These are phyloP conservation scores for Macrophomina tecta DNA, from an alignment of 2,329 filamentous ascomycete genomes.

Conservation along the genomic window DNA sequence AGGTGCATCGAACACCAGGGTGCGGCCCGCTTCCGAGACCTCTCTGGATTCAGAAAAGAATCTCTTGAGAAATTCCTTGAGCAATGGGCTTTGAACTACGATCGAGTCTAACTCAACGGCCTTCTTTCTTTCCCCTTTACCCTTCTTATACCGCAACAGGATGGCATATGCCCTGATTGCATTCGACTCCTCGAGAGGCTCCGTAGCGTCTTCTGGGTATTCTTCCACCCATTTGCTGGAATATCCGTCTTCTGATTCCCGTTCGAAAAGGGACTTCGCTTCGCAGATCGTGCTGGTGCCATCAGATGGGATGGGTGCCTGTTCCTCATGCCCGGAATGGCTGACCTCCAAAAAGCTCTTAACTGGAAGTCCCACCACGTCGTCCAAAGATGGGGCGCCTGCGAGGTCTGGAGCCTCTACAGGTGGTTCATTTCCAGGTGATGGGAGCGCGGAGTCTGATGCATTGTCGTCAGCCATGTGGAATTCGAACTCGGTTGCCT, in stretches of 20 bases:
- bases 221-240: conserved; percentile 34
- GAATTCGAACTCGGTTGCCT: too few relatives aligned
- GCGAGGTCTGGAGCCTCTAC: too few relatives aligned
- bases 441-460: too few relatives aligned
- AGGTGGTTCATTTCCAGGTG: too few relatives aligned
- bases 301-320: background rate
- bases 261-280: conserved; percentile 32
- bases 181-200: conserved; percentile 32
- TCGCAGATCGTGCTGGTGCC: background rate
- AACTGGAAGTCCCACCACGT: too few relatives aligned
- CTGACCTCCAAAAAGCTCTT: too few relatives aligned
- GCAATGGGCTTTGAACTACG: conserved; percentile 42
- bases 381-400: too few relatives aligned
- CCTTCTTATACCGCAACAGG: conserved; percentile 30
- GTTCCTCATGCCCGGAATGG: too few relatives aligned
- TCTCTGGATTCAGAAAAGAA: conserved; percentile 42
- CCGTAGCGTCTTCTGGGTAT: conserved; percentile 31
- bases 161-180: conserved; percentile 31
- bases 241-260: conserved; percentile 28
- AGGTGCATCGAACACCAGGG: conserved; percentile 40
- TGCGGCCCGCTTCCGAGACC: conserved; percentile 39
- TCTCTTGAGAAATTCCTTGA: conserved; percentile 39
- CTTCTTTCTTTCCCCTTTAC: conserved; percentile 22
- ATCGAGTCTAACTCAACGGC: conserved; percentile 37
- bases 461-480: too few relatives aligned